Evolutionary conservation across 768 basidiomycete genomes (phyloP), one percentile per base, ranked within the genome.

Genomic region (Pleurotus giganteus): DNA sequence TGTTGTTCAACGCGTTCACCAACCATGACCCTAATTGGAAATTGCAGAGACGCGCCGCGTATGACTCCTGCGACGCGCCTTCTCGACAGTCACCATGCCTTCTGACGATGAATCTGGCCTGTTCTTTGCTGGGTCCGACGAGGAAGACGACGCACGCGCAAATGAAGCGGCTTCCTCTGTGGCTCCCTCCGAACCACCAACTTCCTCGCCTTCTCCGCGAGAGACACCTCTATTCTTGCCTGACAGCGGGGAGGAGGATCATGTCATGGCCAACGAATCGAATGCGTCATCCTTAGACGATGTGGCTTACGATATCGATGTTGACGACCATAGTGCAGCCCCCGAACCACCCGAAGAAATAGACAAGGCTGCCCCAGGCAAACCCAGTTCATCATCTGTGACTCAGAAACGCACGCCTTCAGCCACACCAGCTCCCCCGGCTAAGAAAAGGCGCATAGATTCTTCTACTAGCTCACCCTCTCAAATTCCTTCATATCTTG

Each of bases 71-170:
- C 55, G 29, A 44, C 31, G 54, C 21, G 39, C 28, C 32, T 44
- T 37, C 49, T 51, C 60, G 31, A 68, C 70, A 61, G 61, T 67
- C 37, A 66, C 71, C 61, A 23, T 12, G 39, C 19, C 44, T 23
- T 23, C 44, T 31, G 49, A 51, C 15, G 69, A 74, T 27, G 73
- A 75, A 17, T 64, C 68, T 26, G 68, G 66, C 5, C 67, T 79
- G 8, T 88, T 89, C 64, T 88, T 89, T 65, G 79, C 82, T 32
- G 77, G 76, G 31, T 82, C 85, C 6, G 80, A 81, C 49, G 84
- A 81, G 53, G 76, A 83, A 43, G 74, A 72, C 6, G 72, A 72
- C 3, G 23, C n/a, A n/a, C n/a, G 6, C 6, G 15, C 43, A 15
- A 32, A 36, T 9, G 49, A 68, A 63, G 4, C 58, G 58, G 17